Percentiles rank a stretch among this genome's conserved stretches.
These are phyloP conservation scores for Pichia kudriavzevii DNA, from an alignment of 1,139 yeast species.

Conservation along the genomic window DNA sequence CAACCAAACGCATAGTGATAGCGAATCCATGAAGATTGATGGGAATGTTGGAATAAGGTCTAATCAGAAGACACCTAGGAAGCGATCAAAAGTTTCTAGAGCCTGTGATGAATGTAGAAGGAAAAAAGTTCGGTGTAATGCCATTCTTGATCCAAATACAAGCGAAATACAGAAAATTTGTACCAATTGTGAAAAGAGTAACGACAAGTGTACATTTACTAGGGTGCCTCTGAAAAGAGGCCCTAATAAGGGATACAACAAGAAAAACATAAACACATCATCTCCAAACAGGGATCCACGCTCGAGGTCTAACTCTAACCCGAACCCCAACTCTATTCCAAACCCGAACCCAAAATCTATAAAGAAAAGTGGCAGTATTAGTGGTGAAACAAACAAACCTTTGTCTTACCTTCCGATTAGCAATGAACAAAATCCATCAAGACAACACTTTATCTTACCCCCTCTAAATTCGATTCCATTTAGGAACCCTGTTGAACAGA, in stretches of 20 bases:
- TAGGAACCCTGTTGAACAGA: too few species aligned
- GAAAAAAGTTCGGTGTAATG: conserved; percentile 59
- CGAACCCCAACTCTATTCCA: conserved; percentile 4
- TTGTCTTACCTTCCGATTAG: not conserved
- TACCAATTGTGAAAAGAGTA: conserved; percentile 47
- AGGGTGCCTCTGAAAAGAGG: conserved; percentile 70
- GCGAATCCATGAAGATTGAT: too few species aligned
- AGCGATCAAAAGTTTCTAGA: conserved; percentile 58
- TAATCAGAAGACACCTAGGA: too few species aligned
- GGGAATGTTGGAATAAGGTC: too few species aligned
- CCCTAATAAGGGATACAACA: conserved; percentile 62
- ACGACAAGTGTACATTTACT: conserved; percentile 53
- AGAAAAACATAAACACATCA: conserved; percentile 26
- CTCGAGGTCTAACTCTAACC: conserved; percentile 5
- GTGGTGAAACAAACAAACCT: not conserved
- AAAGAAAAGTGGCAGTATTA: conserved; percentile 1
- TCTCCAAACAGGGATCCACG: conserved; percentile 18
- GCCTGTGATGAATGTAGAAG: conserved; percentile 66
- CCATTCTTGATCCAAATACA: conserved; percentile 37
- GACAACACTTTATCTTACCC: conserved; percentile 21
- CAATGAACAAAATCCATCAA: not conserved
- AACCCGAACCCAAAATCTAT: conserved; percentile 3
- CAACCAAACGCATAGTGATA: too few species aligned
- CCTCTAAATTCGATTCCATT: conserved; percentile 19
- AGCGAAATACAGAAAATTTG: conserved; percentile 45